A percentile compares a stretch with the other conserved stretches of the same genome.
Evolutionary conservation across 2,329 filamentous ascomycete species (phyloP).

Genomic region (Neonectria hederae): DNA sequence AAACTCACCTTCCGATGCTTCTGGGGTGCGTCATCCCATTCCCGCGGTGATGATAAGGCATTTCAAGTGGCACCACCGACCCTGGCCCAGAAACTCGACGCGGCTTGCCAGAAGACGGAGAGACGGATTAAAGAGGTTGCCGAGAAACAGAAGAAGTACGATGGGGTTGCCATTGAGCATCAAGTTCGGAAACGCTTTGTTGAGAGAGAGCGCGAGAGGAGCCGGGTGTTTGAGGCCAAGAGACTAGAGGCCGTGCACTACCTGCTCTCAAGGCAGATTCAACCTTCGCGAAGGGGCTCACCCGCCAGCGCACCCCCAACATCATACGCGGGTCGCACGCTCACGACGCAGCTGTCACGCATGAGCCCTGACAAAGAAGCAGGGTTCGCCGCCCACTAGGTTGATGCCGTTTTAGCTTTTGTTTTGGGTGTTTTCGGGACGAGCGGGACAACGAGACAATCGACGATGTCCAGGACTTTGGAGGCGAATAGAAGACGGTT

Average conservation of each 20-base stretch:
- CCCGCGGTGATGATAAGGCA: conserved; percentile 45
- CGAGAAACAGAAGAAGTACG: conserved; percentile 53
- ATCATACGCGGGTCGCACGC: conserved; percentile 26
- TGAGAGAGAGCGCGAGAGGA: conserved; percentile 59
- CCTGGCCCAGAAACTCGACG: conserved; percentile 58
- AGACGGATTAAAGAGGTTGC: conserved; percentile 52
- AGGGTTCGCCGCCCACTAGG: conserved; percentile 17
- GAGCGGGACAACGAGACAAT: conserved; percentile 3
- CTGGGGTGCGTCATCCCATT: conserved; percentile 63
- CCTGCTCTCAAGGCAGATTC: conserved; percentile 45
- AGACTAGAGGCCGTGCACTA: conserved; percentile 57
- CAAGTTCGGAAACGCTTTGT: conserved; percentile 53
- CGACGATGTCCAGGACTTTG: conserved; percentile 5
- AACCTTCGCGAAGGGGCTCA: conserved; percentile 43
- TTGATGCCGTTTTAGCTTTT: neutral
- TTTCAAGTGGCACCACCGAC: conserved; percentile 50
- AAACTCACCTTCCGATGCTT: conserved; percentile 63
- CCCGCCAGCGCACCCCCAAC: conserved; percentile 40
- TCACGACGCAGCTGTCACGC: conserved; percentile 32
- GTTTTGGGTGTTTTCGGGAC: conserved; percentile 13
- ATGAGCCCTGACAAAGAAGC: conserved; percentile 37
- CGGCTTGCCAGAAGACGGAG: conserved; percentile 57
- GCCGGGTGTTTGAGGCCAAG: conserved; percentile 58
- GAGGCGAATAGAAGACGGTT: neutral
- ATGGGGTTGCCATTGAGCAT: conserved; percentile 57